Evolutionary conservation across 176 grass and related monocot genomes (phyloP).

Genomic region (Aegilops speltoides): DNA sequence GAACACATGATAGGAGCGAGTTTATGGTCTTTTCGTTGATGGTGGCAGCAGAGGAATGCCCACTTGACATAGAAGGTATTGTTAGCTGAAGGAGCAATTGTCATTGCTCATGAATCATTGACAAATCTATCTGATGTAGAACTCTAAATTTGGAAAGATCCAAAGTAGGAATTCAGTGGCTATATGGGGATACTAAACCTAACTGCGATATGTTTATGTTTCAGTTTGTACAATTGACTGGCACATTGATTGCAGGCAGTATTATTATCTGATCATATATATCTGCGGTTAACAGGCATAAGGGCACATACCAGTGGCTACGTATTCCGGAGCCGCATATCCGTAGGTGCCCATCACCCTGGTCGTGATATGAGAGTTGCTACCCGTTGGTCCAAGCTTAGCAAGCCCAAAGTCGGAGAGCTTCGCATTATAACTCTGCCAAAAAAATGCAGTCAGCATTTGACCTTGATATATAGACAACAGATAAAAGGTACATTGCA

Average conservation of each 20-base stretch:
- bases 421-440: conserved; percentile 77
- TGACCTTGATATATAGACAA: background rate
- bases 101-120: background rate
- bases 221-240: no score
- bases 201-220: no score
- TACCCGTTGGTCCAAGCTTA: conserved; percentile 76
- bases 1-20: background rate
- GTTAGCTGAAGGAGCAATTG: background rate
- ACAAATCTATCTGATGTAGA: background rate
- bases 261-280: background rate
- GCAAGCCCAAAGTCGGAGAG: conserved; percentile 97
- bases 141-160: background rate
- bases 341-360: conserved; percentile 94
- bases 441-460: background rate
- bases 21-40: background rate
- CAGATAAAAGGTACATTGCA: background rate
- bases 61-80: background rate
- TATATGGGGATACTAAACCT: no score
- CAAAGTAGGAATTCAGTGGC: background rate
- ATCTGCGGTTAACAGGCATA: background rate
- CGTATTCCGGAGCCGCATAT: conserved; percentile 88
- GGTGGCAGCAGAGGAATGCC: background rate
- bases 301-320: conserved; percentile 79
- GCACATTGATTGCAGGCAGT: no score
- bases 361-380: conserved; percentile 83